Conservation (phyloP, 371 early-diverging fungal species). For the Umbelopsis sp. region DNA sequence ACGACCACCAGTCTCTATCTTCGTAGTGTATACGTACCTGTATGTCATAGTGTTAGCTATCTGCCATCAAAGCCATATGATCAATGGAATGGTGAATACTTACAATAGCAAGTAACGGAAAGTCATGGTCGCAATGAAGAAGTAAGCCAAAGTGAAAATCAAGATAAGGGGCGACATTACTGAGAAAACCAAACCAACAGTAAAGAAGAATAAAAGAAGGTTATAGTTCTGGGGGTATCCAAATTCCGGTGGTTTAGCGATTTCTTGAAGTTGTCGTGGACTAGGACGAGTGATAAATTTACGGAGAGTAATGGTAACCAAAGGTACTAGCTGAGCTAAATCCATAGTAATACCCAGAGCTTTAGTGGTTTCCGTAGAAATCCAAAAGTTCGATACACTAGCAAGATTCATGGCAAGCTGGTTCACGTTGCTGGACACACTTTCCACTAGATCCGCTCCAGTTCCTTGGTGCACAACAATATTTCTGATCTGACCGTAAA, state of each 20-base stretch:
- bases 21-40: constrained; percentile 64
- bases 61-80: no score
- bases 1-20: constrained; percentile 72
- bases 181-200: constrained; percentile 76
- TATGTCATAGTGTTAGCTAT: constrained; percentile 14
- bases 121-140: constrained; percentile 67
- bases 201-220: constrained; percentile 73
- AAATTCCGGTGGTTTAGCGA: constrained; percentile 74
- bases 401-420: constrained; percentile 25
- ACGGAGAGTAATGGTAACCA: constrained; percentile 58
- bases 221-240: constrained; percentile 76
- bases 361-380: constrained; percentile 56
- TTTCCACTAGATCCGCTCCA: constrained; percentile 22
- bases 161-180: constrained; percentile 78
- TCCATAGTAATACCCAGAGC: constrained; percentile 64
- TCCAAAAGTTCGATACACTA: constrained; percentile 49
- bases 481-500: constrained; percentile 55
- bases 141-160: constrained; percentile 75
- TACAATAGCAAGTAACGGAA: constrained; percentile 81
- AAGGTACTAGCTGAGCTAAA: constrained; percentile 70
- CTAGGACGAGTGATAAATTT: constrained; percentile 68
- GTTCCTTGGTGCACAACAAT: constrained; percentile 18
- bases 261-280: constrained; percentile 68
- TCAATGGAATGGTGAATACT: constrained; percentile 26
- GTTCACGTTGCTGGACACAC: constrained; percentile 19